Percentiles rank a stretch among this genome's conserved stretches.
phyloP scores from a whole-genome alignment of 495 filamentous ascomycete species.

The Xeromyces bisporus region DNA sequence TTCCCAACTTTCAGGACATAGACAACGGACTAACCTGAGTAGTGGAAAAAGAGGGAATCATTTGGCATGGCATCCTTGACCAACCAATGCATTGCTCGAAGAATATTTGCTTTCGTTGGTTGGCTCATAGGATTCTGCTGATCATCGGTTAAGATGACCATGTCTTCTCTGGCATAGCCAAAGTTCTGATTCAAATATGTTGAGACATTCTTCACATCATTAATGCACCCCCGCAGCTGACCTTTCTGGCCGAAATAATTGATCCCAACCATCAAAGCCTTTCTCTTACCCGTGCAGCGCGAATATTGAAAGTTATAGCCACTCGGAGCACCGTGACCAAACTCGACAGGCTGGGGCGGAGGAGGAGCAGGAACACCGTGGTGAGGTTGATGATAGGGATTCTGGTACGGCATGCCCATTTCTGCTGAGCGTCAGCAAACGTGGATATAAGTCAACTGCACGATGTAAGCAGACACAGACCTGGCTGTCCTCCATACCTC shows the following conservation, averaged over 20 bases:
- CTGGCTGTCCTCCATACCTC: constrained; percentile 20
- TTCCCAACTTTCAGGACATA: constrained; percentile 1
- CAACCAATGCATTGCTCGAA: constrained; percentile 96
- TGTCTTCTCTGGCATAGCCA: constrained; percentile 88
- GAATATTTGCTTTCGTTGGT: constrained; percentile 88
- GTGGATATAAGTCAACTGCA: constrained; percentile 1
- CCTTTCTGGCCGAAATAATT: constrained; percentile 94
- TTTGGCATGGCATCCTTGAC: constrained; percentile 89
- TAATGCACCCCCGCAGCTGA: constrained; percentile 89
- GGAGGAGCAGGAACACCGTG: constrained; percentile 24
- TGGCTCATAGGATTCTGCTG: constrained; percentile 95
- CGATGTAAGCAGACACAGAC: constrained; percentile 7
- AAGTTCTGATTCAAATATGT: constrained; percentile 79
- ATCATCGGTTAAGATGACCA: constrained; percentile 95
- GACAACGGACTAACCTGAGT: constrained; percentile 53
- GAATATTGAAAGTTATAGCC: constrained; percentile 82
- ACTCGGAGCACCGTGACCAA: constrained; percentile 62
- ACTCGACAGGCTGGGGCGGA: constrained; percentile 33
- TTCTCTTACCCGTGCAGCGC: constrained; percentile 74
- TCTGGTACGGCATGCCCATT: constrained; percentile 8
- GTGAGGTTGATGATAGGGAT: constrained; percentile 18
- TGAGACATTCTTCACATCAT: constrained; percentile 97
- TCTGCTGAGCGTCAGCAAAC: background rate
- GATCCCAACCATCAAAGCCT: constrained; percentile 90
- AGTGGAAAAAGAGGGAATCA: constrained; percentile 97